Percentiles rank a stretch among this genome's conserved stretches.
Conservation (phyloP, 768 basidiomycete species). For the Fomitopsis pulvina region DNA sequence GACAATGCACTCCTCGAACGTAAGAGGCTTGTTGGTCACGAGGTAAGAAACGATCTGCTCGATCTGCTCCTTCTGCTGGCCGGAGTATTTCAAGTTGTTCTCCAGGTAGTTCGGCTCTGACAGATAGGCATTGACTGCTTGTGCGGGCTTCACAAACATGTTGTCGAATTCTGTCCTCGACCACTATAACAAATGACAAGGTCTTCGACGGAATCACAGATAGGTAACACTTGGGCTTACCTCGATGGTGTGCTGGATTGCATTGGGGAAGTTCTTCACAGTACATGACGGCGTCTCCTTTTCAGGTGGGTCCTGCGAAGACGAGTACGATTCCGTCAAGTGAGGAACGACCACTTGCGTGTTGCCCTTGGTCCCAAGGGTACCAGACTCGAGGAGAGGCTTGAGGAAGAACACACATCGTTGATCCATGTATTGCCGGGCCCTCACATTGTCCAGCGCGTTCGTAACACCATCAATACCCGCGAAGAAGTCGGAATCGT, state of each 20-base stretch:
- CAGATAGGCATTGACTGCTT: slow-evolving; percentile 93
- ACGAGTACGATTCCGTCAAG: slow-evolving; percentile 93
- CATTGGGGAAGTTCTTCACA: slow-evolving; percentile 98
- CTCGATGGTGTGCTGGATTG: slow-evolving; percentile 96
- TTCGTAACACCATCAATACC: slow-evolving; percentile 92
- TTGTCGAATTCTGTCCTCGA: slow-evolving; percentile 88
- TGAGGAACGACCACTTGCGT: slow-evolving; percentile 93
- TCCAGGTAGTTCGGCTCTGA: slow-evolving; percentile 96
- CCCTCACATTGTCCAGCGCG: slow-evolving; percentile 93
- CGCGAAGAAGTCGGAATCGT: slow-evolving; percentile 84
- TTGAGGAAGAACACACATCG: slow-evolving; percentile 96
- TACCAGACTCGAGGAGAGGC: slow-evolving; percentile 94
- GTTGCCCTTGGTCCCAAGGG: slow-evolving; percentile 97
- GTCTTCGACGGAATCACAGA: not conserved
- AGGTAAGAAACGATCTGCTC: slow-evolving; percentile 85
- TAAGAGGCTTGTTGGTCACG: slow-evolving; percentile 87
- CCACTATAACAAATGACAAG: slow-evolving; percentile 65
- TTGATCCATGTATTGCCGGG: slow-evolving; percentile 98
- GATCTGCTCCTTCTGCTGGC: slow-evolving; percentile 85
- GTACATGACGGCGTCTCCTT: slow-evolving; percentile 96
- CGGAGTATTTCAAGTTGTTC: slow-evolving; percentile 82
- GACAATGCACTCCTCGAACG: slow-evolving; percentile 94
- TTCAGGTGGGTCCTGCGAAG: slow-evolving; percentile 98
- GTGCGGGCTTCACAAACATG: slow-evolving; percentile 89
- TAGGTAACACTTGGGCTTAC: slow-evolving; percentile 32